Percentiles rank a stretch among this genome's conserved stretches.
Conservation (phyloP, 176 grass and related monocot species). For the Alopecurus myosuroides region DNA sequence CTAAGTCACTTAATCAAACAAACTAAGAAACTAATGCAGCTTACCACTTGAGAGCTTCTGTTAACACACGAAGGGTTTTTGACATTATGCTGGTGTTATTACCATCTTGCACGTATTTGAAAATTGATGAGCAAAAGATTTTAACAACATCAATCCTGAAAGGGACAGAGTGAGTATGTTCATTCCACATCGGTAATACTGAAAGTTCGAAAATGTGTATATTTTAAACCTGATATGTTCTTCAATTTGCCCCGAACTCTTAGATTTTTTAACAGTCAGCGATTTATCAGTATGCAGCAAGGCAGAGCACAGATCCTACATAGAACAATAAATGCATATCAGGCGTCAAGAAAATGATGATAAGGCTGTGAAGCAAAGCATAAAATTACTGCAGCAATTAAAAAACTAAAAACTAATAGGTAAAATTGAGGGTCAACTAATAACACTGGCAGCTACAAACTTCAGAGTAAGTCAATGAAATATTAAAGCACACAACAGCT, state of each 20-base stretch:
- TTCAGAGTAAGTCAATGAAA: neutral
- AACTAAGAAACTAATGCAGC: neutral
- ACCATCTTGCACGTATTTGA: slow-evolving; percentile 59
- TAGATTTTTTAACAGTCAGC: slow-evolving; percentile 40
- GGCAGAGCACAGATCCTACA: slow-evolving; percentile 67
- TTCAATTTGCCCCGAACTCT: slow-evolving; percentile 40
- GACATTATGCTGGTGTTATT: slow-evolving; percentile 53
- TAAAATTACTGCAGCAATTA: neutral
- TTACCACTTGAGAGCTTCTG: slow-evolving; percentile 90
- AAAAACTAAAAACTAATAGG: neutral
- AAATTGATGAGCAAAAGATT: slow-evolving; percentile 65
- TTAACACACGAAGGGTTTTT: slow-evolving; percentile 58
- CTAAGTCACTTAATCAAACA: neutral
- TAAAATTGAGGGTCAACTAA: neutral
- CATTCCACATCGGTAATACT: slow-evolving; percentile 1
- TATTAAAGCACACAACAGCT: neutral
- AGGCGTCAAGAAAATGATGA: slow-evolving; percentile 5
- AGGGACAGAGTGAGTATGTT: slow-evolving; percentile 23
- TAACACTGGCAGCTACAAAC: neutral
- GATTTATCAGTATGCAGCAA: slow-evolving; percentile 56
- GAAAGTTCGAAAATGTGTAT: neutral
- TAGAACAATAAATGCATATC: neutral
- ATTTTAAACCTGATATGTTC: slow-evolving; percentile 61
- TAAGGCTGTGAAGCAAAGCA: neutral
- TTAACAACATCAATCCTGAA: slow-evolving; percentile 83